These are phyloP conservation scores for Farysia itapuensis DNA, from an alignment of 1,284 basidiomycete species.

Conservation along the genomic window DNA sequence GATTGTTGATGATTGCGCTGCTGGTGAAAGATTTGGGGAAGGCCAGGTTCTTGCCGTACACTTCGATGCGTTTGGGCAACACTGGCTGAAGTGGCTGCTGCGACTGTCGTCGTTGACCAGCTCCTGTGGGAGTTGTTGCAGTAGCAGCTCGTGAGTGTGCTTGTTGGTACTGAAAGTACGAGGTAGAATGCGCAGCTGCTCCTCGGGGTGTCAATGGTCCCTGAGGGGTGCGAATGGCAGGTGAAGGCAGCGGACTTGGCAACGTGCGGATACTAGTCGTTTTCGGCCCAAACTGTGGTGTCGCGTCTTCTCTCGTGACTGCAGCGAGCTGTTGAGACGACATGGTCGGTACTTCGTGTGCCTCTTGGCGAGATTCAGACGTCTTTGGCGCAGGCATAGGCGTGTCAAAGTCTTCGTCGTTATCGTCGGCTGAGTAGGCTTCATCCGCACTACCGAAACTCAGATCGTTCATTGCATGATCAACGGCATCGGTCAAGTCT, in stretches of 20 bases:
- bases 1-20: conserved; percentile 36
- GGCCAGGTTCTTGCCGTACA: conserved; percentile 45
- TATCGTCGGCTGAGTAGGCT: conserved; percentile 17
- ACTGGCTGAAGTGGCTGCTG: background rate
- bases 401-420: conserved; percentile 20
- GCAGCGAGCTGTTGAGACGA: background rate
- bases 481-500: conserved; percentile 43
- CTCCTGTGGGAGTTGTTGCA: background rate
- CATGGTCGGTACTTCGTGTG: background rate
- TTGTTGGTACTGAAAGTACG: background rate
- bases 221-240: background rate
- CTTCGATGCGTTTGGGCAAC: conserved; percentile 13
- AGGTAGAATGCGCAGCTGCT: background rate
- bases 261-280: background rate
- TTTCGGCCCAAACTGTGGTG: background rate
- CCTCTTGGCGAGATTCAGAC: background rate
- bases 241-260: background rate
- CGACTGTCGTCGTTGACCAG: background rate
- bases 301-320: background rate
- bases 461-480: conserved; percentile 45
- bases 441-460: conserved; percentile 38
- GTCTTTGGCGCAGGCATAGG: conserved; percentile 6
- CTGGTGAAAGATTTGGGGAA: conserved; percentile 39
- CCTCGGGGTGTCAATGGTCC: background rate
- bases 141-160: background rate